Evolutionary conservation across 306 rosid species (phyloP).

Genomic region (Trichosanthes truncata): DNA sequence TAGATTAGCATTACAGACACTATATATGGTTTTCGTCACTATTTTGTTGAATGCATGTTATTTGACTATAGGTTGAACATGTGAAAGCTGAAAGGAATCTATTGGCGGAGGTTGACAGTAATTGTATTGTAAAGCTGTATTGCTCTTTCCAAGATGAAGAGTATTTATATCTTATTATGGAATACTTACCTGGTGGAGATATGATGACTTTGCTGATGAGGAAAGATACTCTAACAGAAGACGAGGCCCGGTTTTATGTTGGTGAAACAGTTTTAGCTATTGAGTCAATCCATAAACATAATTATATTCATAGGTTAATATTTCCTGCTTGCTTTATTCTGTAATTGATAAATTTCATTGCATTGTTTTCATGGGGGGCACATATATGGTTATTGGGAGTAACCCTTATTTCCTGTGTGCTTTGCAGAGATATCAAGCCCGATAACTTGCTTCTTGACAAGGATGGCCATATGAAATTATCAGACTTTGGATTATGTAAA

Average conservation of each 20-base stretch:
- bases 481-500: slow-evolving; percentile 96
- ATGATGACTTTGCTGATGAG: slow-evolving; percentile 99
- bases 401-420: slow-evolving; percentile 15
- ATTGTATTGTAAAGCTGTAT: slow-evolving; percentile 91
- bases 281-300: slow-evolving; percentile 94
- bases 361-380: not conserved
- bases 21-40: not conserved
- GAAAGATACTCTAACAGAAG: slow-evolving; percentile 88
- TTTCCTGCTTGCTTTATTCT: slow-evolving; percentile 12
- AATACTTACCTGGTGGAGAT: slow-evolving; percentile 98
- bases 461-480: slow-evolving; percentile 90
- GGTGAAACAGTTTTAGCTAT: slow-evolving; percentile 95
- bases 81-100: slow-evolving; percentile 99
- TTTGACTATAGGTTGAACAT: slow-evolving; percentile 72
- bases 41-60: not conserved
- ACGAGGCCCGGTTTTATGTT: slow-evolving; percentile 91
- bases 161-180: slow-evolving; percentile 91
- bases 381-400: slow-evolving; percentile 4
- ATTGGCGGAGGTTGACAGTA: slow-evolving; percentile 98
- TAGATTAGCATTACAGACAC: not conserved
- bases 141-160: slow-evolving; percentile 97
- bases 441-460: slow-evolving; percentile 95
- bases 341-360: not conserved
- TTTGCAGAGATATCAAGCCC: slow-evolving; percentile 92
- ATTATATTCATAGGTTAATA: slow-evolving; percentile 84